Base-by-base conservation (phyloP, 2,329 filamentous ascomycete species). In the Fusarium sp. region DNA sequence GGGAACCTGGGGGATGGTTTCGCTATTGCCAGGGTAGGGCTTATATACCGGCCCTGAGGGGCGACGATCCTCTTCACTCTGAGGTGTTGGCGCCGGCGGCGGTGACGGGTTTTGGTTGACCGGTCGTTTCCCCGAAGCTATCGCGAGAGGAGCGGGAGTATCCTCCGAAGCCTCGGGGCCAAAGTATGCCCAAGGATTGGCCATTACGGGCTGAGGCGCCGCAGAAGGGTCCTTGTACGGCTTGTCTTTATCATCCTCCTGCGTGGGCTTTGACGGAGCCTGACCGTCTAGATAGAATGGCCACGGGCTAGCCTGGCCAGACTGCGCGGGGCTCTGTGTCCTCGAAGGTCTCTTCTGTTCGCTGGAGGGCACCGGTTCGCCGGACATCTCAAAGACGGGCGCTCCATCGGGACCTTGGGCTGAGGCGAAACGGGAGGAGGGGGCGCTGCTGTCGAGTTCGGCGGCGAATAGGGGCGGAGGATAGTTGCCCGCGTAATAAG, bases 141-240 rank as follows among this genome's bases (percentile, higher is more conserved):
- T 43, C 27, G 64, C 64, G 24, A 41, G 39, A 33, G 41, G 29
- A 41, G 64, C 52, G 16, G 54, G 41, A 22, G 29, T 54, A 37
- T 48, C 39, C n/a, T 64, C 68, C 27, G 74, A 27, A 45, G 58
- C 50, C 58, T 71, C 70, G 7, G 79, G 76, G 4, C 81, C 80
- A 69, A 81, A 78, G 37, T 82, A 83, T 18, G 82, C 75, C 81
- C 82, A 83, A 11, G 81, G 81, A 45, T 82, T 80, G 35, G 81
- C 81, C 68, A 68, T 67, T n/a, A 37, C 62, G 31, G 70, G 50
- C 35, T 67, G 62, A 8, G 58, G 20, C 33, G 37, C 20, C 11
- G 50, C 48, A 22, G 60, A 31, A 8, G 18, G 27, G 14, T 61
- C 68, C 48, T 71, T 68, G 27, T 39, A 70, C 64, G 37, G 48